A percentile compares a stretch with the other conserved stretches of the same genome.
Conservation (phyloP, 148 eudicot genomes). For the Mesembryanthemum crystallinum region DNA sequence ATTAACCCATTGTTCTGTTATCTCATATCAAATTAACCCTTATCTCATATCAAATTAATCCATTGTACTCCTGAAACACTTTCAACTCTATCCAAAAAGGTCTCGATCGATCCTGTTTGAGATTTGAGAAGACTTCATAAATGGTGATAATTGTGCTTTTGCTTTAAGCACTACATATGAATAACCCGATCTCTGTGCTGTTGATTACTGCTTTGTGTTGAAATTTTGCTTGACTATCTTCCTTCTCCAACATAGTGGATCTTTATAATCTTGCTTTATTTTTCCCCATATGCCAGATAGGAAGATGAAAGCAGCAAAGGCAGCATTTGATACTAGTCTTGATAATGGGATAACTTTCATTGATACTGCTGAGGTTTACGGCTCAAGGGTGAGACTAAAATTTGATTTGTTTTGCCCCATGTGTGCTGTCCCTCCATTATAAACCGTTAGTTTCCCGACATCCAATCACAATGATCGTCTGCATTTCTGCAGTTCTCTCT, state of each 20-base stretch:
- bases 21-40: no score
- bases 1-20: no score
- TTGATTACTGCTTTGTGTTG: no score
- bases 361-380: conserved; percentile 98
- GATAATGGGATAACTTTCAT: conserved; percentile 81
- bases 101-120: no score
- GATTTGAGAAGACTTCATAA: no score
- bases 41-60: no score
- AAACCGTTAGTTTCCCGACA: background rate
- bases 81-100: no score
- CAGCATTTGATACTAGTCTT: conserved; percentile 79
- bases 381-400: conserved; percentile 65
- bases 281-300: conserved; percentile 54
- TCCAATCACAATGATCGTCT: conserved; percentile 8
- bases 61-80: no score
- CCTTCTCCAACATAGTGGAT: background rate
- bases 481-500: conserved; percentile 56
- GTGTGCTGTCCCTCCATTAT: background rate
- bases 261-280: background rate
- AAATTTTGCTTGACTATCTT: no score
- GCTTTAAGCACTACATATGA: no score
- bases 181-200: no score
- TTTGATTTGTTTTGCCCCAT: conserved; percentile 2
- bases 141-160: no score
- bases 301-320: conserved; percentile 84